Percentiles rank a stretch among this genome's conserved stretches.
These are phyloP conservation scores for Tuctoria greenei DNA, from an alignment of 176 grass and related monocot species.

Conservation along the genomic window DNA sequence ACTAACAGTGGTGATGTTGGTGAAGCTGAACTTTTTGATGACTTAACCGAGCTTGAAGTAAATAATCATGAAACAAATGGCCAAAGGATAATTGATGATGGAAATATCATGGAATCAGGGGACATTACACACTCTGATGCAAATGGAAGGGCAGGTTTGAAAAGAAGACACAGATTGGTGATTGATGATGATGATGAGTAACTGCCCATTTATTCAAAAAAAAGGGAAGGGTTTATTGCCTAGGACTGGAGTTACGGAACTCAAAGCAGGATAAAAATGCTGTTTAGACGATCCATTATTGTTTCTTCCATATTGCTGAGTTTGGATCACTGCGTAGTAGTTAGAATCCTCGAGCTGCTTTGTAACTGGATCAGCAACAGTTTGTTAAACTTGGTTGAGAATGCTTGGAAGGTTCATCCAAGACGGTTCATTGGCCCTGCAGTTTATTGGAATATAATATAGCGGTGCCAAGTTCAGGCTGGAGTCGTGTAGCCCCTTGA, in stretches of 20 bases:
- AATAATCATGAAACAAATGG: conserved; percentile 27
- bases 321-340: too few species aligned
- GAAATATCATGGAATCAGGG: conserved; percentile 42
- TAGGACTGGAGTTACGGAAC: background rate
- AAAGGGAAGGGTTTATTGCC: background rate
- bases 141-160: conserved; percentile 39
- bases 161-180: conserved; percentile 66
- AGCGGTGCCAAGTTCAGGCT: background rate
- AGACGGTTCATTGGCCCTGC: background rate
- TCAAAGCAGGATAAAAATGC: background rate
- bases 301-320: background rate
- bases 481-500: background rate
- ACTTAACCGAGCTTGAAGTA: conserved; percentile 44
- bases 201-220: background rate
- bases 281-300: conserved; percentile 5
- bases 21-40: conserved; percentile 50
- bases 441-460: background rate
- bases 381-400: background rate
- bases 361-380: background rate
- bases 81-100: conserved; percentile 12
- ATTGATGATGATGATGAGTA: conserved; percentile 63
- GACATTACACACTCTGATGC: conserved; percentile 1
- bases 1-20: conserved; percentile 27
- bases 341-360: background rate
- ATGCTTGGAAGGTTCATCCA: background rate